Evolutionary conservation across 2,329 filamentous ascomycete species (phyloP).

Genomic region (Ceratocystis lukuohia): DNA sequence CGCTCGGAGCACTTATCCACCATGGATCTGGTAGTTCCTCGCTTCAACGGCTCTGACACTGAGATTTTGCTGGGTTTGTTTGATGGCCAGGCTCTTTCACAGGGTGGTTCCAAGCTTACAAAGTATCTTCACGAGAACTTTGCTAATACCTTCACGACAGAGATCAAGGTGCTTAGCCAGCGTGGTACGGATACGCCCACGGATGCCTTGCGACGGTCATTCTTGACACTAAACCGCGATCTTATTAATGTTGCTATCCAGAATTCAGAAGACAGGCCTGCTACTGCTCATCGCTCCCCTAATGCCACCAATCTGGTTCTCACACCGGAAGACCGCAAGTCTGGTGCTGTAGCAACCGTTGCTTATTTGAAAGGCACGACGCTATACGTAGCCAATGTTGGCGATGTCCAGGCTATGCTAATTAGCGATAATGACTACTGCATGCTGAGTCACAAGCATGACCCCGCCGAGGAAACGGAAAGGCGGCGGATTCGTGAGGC

Average conservation of each 20-base stretch:
- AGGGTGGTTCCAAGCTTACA: conserved; percentile 84
- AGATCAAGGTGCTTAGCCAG: conserved; percentile 60
- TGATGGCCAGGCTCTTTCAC: conserved; percentile 80
- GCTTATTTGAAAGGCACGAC: conserved; percentile 82
- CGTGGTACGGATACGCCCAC: conserved; percentile 58
- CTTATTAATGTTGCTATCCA: conserved; percentile 74
- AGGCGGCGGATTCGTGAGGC: conserved; percentile 83
- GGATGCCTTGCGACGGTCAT: conserved; percentile 76
- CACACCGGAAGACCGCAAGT: conserved; percentile 76
- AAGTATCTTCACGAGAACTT: conserved; percentile 97
- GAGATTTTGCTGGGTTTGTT: conserved; percentile 92
- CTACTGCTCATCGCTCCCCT: conserved; percentile 56
- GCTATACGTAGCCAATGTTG: conserved; percentile 87
- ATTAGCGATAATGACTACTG: conserved; percentile 77
- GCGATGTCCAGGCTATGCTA: conserved; percentile 88
- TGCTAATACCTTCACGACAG: conserved; percentile 65
- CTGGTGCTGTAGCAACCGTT: conserved; percentile 83
- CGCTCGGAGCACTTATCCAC: conserved; percentile 90
- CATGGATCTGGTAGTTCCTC: conserved; percentile 85
- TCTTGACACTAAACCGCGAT: conserved; percentile 85
- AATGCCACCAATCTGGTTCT: conserved; percentile 61
- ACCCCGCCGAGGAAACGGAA: conserved; percentile 75
- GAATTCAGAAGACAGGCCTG: conserved; percentile 59
- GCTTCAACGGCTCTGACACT: conserved; percentile 77
- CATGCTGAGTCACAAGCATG: conserved; percentile 80